These are phyloP conservation scores for Picochlorum sp. DNA, from an alignment of 139 green algal species.

Conservation along the genomic window DNA sequence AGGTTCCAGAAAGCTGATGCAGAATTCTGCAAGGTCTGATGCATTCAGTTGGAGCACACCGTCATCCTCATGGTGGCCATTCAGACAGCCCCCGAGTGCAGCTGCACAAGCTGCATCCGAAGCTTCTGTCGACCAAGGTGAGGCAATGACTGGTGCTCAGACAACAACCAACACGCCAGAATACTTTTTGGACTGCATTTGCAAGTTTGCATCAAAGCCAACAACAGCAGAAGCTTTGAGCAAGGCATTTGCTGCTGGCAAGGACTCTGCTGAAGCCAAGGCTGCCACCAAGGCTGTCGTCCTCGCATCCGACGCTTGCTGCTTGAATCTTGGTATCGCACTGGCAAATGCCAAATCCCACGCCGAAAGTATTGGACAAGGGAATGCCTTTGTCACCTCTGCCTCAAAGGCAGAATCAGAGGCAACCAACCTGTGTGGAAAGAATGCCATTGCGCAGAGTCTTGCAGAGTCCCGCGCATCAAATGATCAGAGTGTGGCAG, in stretches of 20 bases:
- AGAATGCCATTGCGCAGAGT: slow-evolving; percentile 3
- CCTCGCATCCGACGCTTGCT: slow-evolving; percentile 10
- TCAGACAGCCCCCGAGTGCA: background rate
- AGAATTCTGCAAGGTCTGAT: background rate
- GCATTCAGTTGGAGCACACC: background rate
- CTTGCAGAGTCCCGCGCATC: background rate
- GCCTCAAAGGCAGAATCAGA: slow-evolving; percentile 1
- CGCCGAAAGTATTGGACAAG: background rate
- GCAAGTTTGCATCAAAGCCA: background rate
- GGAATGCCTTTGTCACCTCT: slow-evolving; percentile 2
- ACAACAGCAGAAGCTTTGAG: background rate
- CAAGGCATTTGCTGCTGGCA: background rate
- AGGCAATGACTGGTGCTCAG: slow-evolving; percentile 2
- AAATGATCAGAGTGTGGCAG: background rate
- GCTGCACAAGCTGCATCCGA: slow-evolving; percentile 5
- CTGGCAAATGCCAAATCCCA: background rate
- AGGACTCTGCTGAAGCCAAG: background rate
- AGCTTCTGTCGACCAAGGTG: slow-evolving; percentile 1
- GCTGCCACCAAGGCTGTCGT: background rate
- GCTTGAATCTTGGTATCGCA: background rate
- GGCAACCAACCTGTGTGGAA: background rate
- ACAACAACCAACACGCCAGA: background rate
- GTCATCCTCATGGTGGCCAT: background rate
- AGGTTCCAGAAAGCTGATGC: slow-evolving; percentile 6
- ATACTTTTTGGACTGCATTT: slow-evolving; percentile 1